These are phyloP conservation scores for Nannochloris sp. DNA, from an alignment of 139 green algal genomes.

Conservation along the genomic window DNA sequence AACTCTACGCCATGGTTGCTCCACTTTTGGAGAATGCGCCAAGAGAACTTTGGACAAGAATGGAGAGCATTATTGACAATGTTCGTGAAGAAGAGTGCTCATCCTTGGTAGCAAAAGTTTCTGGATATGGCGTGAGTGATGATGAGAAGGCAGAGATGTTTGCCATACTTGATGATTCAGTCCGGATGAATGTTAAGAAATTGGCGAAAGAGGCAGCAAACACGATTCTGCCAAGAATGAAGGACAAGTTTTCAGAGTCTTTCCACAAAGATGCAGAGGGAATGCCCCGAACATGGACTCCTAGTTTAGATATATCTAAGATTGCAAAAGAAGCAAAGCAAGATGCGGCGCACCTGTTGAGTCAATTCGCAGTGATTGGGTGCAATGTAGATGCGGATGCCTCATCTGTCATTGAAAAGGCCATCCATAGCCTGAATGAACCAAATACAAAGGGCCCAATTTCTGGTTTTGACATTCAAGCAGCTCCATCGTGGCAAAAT, in stretches of 20 bases:
- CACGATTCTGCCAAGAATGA: constrained; percentile 62
- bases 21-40: constrained; percentile 46
- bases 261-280: constrained; percentile 65
- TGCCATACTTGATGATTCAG: constrained; percentile 15
- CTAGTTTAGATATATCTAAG: constrained; percentile 56
- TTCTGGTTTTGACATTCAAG: constrained; percentile 33
- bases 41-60: constrained; percentile 54
- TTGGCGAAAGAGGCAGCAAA: constrained; percentile 62
- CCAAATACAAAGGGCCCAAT: constrained; percentile 8
- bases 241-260: constrained; percentile 62
- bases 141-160: constrained; percentile 25
- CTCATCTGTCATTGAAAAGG: not conserved
- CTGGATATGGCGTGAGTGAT: constrained; percentile 35
- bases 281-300: constrained; percentile 63
- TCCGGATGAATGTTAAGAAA: constrained; percentile 21
- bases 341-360: constrained; percentile 56
- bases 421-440: not conserved
- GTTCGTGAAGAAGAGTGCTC: constrained; percentile 2
- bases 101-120: constrained; percentile 20
- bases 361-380: constrained; percentile 32
- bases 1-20: constrained; percentile 14
- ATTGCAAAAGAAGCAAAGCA: constrained; percentile 46
- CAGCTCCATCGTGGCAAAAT: constrained; percentile 42
- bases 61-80: constrained; percentile 30
- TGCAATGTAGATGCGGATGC: not conserved